Evolutionary conservation across 1,284 basidiomycete genomes (phyloP).

Genomic region (Fomitiporia mediterranea): DNA sequence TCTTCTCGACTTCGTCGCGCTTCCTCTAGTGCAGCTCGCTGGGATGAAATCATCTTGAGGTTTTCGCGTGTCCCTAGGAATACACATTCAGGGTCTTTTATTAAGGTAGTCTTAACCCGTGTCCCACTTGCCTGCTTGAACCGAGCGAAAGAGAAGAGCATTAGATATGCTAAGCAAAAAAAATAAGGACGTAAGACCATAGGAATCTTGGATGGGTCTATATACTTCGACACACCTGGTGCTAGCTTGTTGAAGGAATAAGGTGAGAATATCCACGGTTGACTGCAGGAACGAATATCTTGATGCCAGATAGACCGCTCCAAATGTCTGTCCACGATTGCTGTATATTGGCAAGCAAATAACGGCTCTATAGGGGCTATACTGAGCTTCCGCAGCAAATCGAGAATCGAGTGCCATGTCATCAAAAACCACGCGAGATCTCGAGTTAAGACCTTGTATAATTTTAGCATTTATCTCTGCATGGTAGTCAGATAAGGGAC

Average conservation of each 20-base stretch:
- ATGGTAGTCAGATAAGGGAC: slow-evolving; percentile 22
- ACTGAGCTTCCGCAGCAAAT: slow-evolving; percentile 60
- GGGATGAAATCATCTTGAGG: slow-evolving; percentile 66
- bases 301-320: slow-evolving; percentile 47
- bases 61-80: slow-evolving; percentile 52
- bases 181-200: not conserved
- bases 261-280: slow-evolving; percentile 54
- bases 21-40: slow-evolving; percentile 59
- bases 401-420: slow-evolving; percentile 59
- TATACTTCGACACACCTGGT: not conserved
- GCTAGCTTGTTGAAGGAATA: slow-evolving; percentile 68
- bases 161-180: slow-evolving; percentile 58
- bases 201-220: not conserved
- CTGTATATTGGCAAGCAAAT: slow-evolving; percentile 67
- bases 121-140: slow-evolving; percentile 45
- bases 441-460: slow-evolving; percentile 54
- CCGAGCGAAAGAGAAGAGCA: slow-evolving; percentile 65
- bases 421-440: slow-evolving; percentile 53
- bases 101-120: not conserved
- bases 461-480: not conserved
- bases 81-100: not conserved
- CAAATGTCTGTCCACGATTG: slow-evolving; percentile 62
- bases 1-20: slow-evolving; percentile 65
- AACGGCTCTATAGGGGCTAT: slow-evolving; percentile 53
- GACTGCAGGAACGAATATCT: slow-evolving; percentile 59